Evolutionary conservation across 2,329 filamentous ascomycete genomes (phyloP), one percentile per base, ranked within the genome.

Genomic region (Fusarium nurragi): DNA sequence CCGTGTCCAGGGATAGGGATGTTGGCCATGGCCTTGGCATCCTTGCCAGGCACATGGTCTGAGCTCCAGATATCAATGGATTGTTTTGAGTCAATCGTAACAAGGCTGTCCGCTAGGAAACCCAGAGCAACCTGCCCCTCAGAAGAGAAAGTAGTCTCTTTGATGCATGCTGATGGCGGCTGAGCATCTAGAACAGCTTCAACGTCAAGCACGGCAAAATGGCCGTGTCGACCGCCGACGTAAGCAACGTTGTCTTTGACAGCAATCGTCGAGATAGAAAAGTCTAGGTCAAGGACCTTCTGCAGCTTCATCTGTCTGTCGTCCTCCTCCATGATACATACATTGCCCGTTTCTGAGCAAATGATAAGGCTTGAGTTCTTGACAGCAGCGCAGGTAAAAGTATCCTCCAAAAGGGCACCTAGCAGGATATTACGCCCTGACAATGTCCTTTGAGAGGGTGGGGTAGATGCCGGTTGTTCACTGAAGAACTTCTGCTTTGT

Each of bases 371-470:
- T 90, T 38, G 84, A 85, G 32, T 91, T 87, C 34, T 90, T 66
- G 43, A 73, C 85, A 16, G 88, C 86, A 6, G 93, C 88, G 64
- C 91, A 92, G 18, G 89, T 92, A 72, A 99, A 98, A 0, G 89
- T 94, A 9, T 88, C 88, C 60, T 98, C 94, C 6, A 94, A 85
- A 60, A 99, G 80, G 13, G 87, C 83, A 0, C 93, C 93, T 1
- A 99, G 83, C 26, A 99, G 77, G 67, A 94, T 92, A 73, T 98
- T 99, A 66, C 95, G 88, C 34, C 95, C 96, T 6, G 88, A 84
- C 11, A 99, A 79, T 3, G 94, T 90, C 73, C 88, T 90, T 58
- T 79, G 78, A 7, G 74, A 69, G 4, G 73, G 70, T 0, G 76
- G 73, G 5, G 74, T 73, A 6, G 74, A 71, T 6, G 73, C 60